Conservation (phyloP, 495 filamentous ascomycete species). For the Aspergillus funiculosus region DNA sequence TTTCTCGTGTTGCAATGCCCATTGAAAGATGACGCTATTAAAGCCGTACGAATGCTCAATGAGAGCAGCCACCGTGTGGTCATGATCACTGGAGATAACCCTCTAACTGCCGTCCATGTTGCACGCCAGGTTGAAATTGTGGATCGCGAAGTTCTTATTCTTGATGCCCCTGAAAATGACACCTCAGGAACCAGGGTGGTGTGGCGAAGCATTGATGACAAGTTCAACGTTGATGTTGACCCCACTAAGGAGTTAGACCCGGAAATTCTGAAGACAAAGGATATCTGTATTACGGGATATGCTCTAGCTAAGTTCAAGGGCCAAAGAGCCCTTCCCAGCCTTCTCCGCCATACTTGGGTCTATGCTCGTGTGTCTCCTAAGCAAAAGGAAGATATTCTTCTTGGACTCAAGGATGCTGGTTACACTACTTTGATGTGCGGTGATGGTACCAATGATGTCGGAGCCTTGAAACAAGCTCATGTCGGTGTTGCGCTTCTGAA, state of each 20-base stretch:
- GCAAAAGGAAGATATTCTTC: constrained; percentile 97
- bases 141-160: constrained; percentile 87
- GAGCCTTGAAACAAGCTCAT: constrained; percentile 96
- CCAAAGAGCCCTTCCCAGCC: constrained; percentile 60
- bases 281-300: constrained; percentile 95
- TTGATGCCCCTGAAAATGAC: constrained; percentile 91
- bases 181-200: constrained; percentile 74
- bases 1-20: constrained; percentile 95
- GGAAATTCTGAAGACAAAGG: constrained; percentile 77
- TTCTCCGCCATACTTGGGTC: constrained; percentile 90
- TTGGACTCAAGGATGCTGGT: constrained; percentile 89
- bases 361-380: constrained; percentile 97
- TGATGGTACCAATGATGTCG: constrained; percentile 97
- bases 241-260: constrained; percentile 73
- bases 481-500: constrained; percentile 95
- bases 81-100: constrained; percentile 99
- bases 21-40: constrained; percentile 92
- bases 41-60: constrained; percentile 92
- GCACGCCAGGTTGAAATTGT: constrained; percentile 96
- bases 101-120: constrained; percentile 92
- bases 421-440: constrained; percentile 99
- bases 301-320: constrained; percentile 85
- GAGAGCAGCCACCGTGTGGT: constrained; percentile 97
- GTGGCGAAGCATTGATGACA: constrained; percentile 94
- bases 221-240: constrained; percentile 79